phyloP scores from a whole-genome alignment of 768 basidiomycete genomes.

The Epithele typhae region DNA sequence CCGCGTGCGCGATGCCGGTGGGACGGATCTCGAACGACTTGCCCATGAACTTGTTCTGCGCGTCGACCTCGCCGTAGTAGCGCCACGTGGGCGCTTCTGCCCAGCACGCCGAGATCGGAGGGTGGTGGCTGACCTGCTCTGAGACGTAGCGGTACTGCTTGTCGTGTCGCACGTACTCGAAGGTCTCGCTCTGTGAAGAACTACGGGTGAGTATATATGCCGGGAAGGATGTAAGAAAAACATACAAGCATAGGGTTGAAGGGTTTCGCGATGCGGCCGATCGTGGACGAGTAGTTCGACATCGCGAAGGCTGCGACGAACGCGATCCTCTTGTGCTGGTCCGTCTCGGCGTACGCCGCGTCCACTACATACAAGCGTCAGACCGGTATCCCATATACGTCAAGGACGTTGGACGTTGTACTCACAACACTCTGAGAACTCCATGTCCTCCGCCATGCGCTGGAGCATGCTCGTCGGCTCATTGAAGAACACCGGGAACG shows the following conservation, averaged over 20 bases:
- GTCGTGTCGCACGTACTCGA: conserved; percentile 87
- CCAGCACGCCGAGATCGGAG: conserved; percentile 95
- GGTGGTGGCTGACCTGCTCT: conserved; percentile 97
- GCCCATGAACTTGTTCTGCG: conserved; percentile 95
- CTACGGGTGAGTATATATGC: not conserved
- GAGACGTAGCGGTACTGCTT: conserved; percentile 90
- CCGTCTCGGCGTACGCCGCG: conserved; percentile 70
- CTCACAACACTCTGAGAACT: conserved; percentile 89
- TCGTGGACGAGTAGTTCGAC: conserved; percentile 96
- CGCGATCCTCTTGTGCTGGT: conserved; percentile 79
- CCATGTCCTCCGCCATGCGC: conserved; percentile 98
- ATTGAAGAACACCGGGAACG: conserved; percentile 91
- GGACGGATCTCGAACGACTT: conserved; percentile 96
- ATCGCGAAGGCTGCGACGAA: conserved; percentile 96
- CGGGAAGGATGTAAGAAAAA: conserved; percentile 14
- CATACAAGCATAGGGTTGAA: conserved; percentile 93
- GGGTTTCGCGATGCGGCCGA: conserved; percentile 94
- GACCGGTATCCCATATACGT: too few relatives aligned
- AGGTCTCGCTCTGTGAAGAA: conserved; percentile 72
- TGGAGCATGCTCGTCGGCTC: conserved; percentile 96
- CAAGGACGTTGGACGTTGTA: conserved; percentile 20
- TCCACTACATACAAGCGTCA: conserved; percentile 51
- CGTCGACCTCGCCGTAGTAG: conserved; percentile 94
- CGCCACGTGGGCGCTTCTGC: conserved; percentile 86
- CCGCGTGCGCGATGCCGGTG: conserved; percentile 89